A percentile compares a stretch with the other conserved stretches of the same genome.
These are phyloP conservation scores for Tuber borchii DNA, from an alignment of 495 filamentous ascomycete genomes.

Conservation along the genomic window DNA sequence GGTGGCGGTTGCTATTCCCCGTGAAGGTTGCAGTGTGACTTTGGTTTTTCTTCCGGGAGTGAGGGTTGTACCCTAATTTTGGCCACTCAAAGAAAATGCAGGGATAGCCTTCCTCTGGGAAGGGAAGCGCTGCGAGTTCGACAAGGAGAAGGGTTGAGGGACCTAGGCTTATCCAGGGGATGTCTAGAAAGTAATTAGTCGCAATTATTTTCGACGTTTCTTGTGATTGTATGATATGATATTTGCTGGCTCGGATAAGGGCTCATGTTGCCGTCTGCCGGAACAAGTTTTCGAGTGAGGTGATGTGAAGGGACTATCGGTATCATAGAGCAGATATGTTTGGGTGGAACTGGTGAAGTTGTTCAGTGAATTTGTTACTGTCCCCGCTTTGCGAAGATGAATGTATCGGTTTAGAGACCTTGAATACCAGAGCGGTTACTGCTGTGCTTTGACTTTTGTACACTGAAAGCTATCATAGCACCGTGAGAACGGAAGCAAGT, in stretches of 20 bases:
- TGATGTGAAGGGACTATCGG: neutral
- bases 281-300: neutral
- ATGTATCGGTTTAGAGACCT: neutral
- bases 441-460: neutral
- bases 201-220: neutral
- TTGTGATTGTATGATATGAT: neutral
- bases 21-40: neutral
- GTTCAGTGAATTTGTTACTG: neutral
- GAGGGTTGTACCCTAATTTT: neutral
- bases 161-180: neutral
- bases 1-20: neutral
- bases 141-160: neutral
- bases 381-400: neutral
- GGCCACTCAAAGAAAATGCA: neutral
- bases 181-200: no score
- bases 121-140: neutral
- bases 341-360: no score
- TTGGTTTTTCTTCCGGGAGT: neutral
- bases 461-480: no score
- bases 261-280: neutral
- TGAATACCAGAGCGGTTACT: neutral
- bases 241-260: neutral
- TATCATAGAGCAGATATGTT: neutral
- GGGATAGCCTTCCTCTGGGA: neutral
- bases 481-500: no score